Conservation (phyloP, 2,329 filamentous ascomycete species). For the Tolypocladium capitatum region DNA sequence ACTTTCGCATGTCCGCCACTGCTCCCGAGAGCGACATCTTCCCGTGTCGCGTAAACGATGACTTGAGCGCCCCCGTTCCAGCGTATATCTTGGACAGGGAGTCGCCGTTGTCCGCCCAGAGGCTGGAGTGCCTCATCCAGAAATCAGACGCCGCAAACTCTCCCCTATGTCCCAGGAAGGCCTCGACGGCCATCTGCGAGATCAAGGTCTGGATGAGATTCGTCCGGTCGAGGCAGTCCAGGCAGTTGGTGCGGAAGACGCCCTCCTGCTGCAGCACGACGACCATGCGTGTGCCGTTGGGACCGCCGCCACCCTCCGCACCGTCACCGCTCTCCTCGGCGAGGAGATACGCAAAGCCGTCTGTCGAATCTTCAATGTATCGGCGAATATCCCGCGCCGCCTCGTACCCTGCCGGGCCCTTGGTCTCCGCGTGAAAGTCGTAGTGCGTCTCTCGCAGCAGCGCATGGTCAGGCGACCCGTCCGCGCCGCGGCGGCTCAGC, state of each 20-base stretch:
- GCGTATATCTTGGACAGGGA: conserved; percentile 90
- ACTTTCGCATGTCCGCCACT: conserved; percentile 90
- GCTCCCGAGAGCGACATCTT: conserved; percentile 94
- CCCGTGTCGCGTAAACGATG: conserved; percentile 83
- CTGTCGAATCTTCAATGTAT: conserved; percentile 65
- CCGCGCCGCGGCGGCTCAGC: conserved; percentile 46
- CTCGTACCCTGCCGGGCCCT: conserved; percentile 75
- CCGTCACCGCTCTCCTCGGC: conserved; percentile 56
- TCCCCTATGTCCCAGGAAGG: conserved; percentile 62
- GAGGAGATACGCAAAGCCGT: conserved; percentile 86
- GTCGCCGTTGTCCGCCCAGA: conserved; percentile 98
- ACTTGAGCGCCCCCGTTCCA: conserved; percentile 88
- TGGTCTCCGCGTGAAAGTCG: conserved; percentile 92
- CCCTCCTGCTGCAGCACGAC: conserved; percentile 84
- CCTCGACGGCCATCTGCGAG: conserved; percentile 81
- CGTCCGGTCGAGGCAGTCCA: conserved; percentile 91
- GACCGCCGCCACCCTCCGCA: conserved; percentile 25
- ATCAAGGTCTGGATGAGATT: conserved; percentile 95
- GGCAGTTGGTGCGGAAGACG: conserved; percentile 89
- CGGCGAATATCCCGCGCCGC: conserved; percentile 73
- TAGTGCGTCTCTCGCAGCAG: conserved; percentile 76
- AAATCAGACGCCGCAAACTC: conserved; percentile 65
- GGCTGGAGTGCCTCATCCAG: conserved; percentile 79
- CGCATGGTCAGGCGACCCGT: conserved; percentile 50
- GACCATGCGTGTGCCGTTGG: conserved; percentile 33